These are phyloP conservation scores for Diutina neorugosa DNA, from an alignment of 1,139 yeast genomes.

Conservation along the genomic window DNA sequence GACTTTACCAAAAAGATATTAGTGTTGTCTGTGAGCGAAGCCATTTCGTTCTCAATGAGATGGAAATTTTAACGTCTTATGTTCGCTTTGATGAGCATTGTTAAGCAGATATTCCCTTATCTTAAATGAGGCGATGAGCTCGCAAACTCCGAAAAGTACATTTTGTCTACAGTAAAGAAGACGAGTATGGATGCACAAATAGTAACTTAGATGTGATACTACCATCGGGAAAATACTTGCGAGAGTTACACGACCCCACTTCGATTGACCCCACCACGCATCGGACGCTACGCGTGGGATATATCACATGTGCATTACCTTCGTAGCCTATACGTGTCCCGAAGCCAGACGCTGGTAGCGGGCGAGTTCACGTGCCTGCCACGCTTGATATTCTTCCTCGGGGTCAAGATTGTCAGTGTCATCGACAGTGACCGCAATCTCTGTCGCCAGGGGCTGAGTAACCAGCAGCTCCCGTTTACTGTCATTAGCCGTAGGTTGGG, in stretches of 20 bases:
- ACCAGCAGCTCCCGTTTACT: background rate
- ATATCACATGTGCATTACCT: background rate
- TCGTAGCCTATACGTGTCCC: background rate
- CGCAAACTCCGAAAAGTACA: too few species aligned
- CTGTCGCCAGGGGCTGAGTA: background rate
- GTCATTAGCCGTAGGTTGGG: background rate
- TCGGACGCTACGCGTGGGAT: background rate
- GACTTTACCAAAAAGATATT: background rate
- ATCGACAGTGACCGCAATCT: background rate
- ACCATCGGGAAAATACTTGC: background rate
- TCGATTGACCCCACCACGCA: background rate
- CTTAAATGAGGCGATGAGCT: too few species aligned
- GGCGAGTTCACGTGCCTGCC: background rate
- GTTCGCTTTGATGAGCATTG: too few species aligned
- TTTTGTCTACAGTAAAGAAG: too few species aligned
- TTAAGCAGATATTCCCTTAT: too few species aligned
- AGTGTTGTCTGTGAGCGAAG: too few species aligned
- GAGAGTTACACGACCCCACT: background rate
- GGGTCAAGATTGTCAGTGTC: background rate
- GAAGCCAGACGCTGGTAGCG: conserved; percentile 1
- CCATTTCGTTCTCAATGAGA: too few species aligned
- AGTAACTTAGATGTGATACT: too few species aligned
- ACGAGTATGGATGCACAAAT: too few species aligned
- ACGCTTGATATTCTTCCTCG: background rate
- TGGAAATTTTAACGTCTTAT: too few species aligned